Percentiles rank a stretch among this genome's conserved stretches.
Conservation (phyloP, 164 flowering plant species). For the Vitis labrusca region DNA sequence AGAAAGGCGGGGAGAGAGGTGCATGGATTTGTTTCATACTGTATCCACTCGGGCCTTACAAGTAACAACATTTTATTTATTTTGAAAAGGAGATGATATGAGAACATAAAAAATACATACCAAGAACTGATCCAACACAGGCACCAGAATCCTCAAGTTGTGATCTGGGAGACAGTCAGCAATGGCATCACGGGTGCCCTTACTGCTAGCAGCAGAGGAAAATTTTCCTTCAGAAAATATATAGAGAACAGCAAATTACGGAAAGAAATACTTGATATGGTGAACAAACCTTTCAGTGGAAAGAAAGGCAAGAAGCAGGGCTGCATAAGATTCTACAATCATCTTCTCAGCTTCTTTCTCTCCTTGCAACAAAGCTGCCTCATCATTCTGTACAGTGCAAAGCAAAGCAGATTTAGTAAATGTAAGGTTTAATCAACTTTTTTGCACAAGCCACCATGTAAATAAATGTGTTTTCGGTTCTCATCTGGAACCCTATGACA, state of each 20-base stretch:
- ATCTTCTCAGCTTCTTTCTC: slow-evolving; percentile 97
- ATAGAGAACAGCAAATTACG: background rate
- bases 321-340: slow-evolving; percentile 94
- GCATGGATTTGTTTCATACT: too few relatives aligned
- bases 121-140: slow-evolving; percentile 96
- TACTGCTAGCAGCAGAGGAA: slow-evolving; percentile 41
- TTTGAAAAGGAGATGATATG: background rate
- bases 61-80: too few relatives aligned
- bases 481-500: too few relatives aligned
- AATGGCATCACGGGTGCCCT: slow-evolving; percentile 64
- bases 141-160: slow-evolving; percentile 72
- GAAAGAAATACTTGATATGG: background rate
- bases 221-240: background rate
- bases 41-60: too few relatives aligned
- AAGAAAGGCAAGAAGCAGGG: slow-evolving; percentile 93
- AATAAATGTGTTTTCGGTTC: too few relatives aligned
- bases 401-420: background rate
- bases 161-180: slow-evolving; percentile 67
- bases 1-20: too few relatives aligned
- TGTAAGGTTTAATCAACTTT: background rate
- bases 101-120: slow-evolving; percentile 41
- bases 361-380: slow-evolving; percentile 70
- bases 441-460: too few relatives aligned
- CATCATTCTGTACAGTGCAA: slow-evolving; percentile 57
- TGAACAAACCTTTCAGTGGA: slow-evolving; percentile 78